Percentiles rank a stretch among this genome's conserved stretches.
These are phyloP conservation scores for Malassezia pachydermatis DNA, from an alignment of 1,284 basidiomycete species.

Conservation along the genomic window DNA sequence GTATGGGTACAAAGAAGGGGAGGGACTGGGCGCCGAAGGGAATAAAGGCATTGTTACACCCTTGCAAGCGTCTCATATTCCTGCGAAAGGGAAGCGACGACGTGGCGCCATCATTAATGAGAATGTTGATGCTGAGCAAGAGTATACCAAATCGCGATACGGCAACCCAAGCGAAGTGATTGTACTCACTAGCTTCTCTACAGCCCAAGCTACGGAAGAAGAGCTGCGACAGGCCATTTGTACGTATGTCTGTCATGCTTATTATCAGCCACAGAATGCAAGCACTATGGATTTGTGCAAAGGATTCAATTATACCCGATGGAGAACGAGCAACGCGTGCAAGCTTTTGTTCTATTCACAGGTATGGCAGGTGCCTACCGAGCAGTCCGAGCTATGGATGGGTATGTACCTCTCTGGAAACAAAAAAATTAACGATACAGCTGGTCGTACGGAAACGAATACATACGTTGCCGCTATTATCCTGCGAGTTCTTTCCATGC, in stretches of 20 bases:
- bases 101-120: conserved; percentile 18
- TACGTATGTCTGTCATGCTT: conserved; percentile 10
- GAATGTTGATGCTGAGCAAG: conserved; percentile 5
- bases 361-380: conserved; percentile 32
- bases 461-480: conserved; percentile 1
- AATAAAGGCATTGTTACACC: conserved; percentile 32
- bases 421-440: background rate
- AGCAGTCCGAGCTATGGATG: conserved; percentile 27
- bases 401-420: background rate
- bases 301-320: conserved; percentile 19
- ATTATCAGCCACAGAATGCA: conserved; percentile 23
- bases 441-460: background rate
- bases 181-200: conserved; percentile 9
- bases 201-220: conserved; percentile 3
- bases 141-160: conserved; percentile 10
- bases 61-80: conserved; percentile 4
- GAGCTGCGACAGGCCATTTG: conserved; percentile 21
- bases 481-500: background rate
- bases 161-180: conserved; percentile 22
- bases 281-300: conserved; percentile 30
- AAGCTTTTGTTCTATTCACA: conserved; percentile 34
- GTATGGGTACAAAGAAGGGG: conserved; percentile 33
- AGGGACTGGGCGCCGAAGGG: conserved; percentile 35
- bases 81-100: background rate
- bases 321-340: conserved; percentile 2